Conservation (phyloP, 768 basidiomycete genomes). For the Megacollybia marginata region DNA sequence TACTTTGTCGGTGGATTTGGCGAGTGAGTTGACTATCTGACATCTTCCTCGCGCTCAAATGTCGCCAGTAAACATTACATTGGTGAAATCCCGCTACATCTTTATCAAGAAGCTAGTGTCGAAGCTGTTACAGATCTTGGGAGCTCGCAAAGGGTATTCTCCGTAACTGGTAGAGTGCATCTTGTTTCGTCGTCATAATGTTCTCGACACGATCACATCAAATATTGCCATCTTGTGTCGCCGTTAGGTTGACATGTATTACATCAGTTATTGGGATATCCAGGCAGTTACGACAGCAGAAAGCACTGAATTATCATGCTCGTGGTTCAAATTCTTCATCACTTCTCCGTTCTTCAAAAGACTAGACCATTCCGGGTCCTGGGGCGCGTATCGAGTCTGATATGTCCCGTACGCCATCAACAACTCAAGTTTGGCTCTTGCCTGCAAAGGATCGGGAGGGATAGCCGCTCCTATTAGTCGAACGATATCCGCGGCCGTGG, state of each 20-base stretch:
- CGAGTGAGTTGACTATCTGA: not conserved
- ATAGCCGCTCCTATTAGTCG: slow-evolving; percentile 11
- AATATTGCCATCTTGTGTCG: too few relatives aligned
- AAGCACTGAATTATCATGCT: too few relatives aligned
- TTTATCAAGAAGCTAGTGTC: not conserved
- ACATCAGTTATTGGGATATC: too few relatives aligned
- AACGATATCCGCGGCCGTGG: slow-evolving; percentile 19
- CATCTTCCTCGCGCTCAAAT: not conserved
- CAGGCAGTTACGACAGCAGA: too few relatives aligned
- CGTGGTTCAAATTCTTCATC: not conserved
- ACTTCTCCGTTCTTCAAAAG: not conserved
- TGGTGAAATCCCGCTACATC: not conserved
- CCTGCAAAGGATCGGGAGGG: slow-evolving; percentile 6
- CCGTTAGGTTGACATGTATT: too few relatives aligned
- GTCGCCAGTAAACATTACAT: not conserved
- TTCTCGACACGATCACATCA: too few relatives aligned
- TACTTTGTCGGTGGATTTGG: not conserved
- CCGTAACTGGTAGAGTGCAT: too few relatives aligned
- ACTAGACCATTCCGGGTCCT: not conserved
- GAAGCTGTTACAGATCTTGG: too few relatives aligned
- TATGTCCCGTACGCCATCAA: slow-evolving; percentile 22
- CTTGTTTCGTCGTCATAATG: too few relatives aligned
- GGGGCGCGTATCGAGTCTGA: not conserved
- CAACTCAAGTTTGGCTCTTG: slow-evolving; percentile 21
- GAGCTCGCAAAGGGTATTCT: too few relatives aligned